These are phyloP conservation scores for Beauveria australis DNA, from an alignment of 2,329 filamentous ascomycete genomes.

Conservation along the genomic window DNA sequence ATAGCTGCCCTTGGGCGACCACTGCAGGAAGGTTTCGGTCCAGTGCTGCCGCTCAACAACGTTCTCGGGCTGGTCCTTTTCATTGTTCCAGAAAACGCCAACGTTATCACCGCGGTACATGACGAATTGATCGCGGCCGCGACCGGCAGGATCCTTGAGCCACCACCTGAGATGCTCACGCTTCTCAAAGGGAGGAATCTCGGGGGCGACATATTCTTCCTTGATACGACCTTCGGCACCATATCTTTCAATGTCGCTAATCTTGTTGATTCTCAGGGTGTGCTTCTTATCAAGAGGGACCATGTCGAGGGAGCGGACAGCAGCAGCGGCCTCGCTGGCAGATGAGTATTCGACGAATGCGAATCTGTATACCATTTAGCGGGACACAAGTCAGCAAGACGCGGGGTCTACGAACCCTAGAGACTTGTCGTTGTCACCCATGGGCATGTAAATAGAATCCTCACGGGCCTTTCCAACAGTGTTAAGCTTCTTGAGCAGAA, in stretches of 20 bases:
- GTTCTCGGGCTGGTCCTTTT: conserved; percentile 79
- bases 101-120: conserved; percentile 91
- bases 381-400: conserved; percentile 6
- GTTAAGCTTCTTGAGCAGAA: conserved; percentile 88
- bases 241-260: conserved; percentile 95
- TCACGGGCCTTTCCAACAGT: conserved; percentile 76
- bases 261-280: conserved; percentile 91
- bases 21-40: conserved; percentile 97
- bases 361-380: conserved; percentile 49
- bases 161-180: conserved; percentile 92
- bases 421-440: conserved; percentile 79
- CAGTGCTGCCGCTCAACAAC: conserved; percentile 90
- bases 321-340: conserved; percentile 78
- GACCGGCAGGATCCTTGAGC: conserved; percentile 70
- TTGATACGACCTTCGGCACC: conserved; percentile 89
- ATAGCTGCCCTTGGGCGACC: conserved; percentile 92
- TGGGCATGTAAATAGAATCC: conserved; percentile 87
- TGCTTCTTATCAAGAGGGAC: conserved; percentile 94
- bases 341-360: conserved; percentile 96
- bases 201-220: conserved; percentile 77
- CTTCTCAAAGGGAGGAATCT: conserved; percentile 83
- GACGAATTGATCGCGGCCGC: conserved; percentile 88
- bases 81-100: conserved; percentile 97
- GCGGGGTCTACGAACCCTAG: conserved; percentile 51
- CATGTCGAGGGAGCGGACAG: conserved; percentile 79